phyloP scores from a whole-genome alignment of 2,329 filamentous ascomycete species.

The Trichoderma guizhouense region DNA sequence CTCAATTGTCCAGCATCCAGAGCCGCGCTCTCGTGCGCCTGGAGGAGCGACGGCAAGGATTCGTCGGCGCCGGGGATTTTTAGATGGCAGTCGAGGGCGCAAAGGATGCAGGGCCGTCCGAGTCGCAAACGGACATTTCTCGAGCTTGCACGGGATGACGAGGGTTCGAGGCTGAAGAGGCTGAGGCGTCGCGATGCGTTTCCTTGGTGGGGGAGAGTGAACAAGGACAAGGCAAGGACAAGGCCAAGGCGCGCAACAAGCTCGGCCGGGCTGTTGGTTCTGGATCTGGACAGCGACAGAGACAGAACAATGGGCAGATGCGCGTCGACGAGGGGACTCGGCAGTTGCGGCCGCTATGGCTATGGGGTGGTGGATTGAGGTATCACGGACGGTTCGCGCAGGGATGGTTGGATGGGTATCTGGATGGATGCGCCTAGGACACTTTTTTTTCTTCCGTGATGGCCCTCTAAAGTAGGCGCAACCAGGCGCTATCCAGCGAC shows the following conservation, averaged over 20 bases:
- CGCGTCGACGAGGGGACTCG: conserved; percentile 14
- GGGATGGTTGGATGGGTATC: conserved; percentile 1
- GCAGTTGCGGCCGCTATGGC: neutral
- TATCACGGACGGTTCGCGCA: conserved; percentile 5
- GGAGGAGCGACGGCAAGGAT: conserved; percentile 7
- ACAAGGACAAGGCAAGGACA: neutral
- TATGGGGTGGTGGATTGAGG: neutral
- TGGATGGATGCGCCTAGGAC: conserved; percentile 18
- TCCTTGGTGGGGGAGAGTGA: conserved; percentile 3
- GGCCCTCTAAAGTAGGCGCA: conserved; percentile 13
- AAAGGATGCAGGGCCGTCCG: conserved; percentile 19
- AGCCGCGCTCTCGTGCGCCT: conserved; percentile 15
- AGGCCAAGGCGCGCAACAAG: conserved; percentile 15
- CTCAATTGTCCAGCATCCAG: conserved; percentile 15
- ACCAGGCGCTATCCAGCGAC: conserved; percentile 11
- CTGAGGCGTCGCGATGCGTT: conserved; percentile 18
- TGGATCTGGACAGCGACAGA: too few relatives aligned
- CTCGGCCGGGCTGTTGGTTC: neutral
- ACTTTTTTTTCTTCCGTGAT: conserved; percentile 19
- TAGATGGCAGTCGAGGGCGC: conserved; percentile 19
- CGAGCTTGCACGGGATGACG: conserved; percentile 19
- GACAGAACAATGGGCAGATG: conserved; percentile 1
- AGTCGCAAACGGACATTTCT: conserved; percentile 28
- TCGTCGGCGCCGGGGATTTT: neutral
- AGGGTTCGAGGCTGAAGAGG: conserved; percentile 13